Evolutionary conservation across 176 grass and related monocot genomes (phyloP).

Genomic region (Oryza glaberrima): DNA sequence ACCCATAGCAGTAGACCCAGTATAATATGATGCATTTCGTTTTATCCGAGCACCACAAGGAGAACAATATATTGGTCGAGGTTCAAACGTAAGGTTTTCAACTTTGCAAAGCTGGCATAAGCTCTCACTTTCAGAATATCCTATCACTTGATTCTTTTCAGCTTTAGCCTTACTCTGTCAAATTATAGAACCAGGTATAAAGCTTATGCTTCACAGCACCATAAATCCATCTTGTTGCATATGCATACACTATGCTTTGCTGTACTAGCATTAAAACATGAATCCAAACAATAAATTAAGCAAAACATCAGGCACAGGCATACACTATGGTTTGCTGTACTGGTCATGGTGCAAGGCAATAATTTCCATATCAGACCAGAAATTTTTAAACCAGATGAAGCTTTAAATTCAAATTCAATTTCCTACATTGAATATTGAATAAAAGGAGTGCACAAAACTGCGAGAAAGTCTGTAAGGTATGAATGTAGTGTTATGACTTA

Average conservation of each 20-base stretch:
- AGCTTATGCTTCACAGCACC: constrained; percentile 36
- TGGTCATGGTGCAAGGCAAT: constrained; percentile 6
- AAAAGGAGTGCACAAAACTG: background rate
- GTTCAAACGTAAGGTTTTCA: constrained; percentile 78
- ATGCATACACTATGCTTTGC: constrained; percentile 26
- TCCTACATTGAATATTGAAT: background rate
- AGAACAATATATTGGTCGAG: constrained; percentile 85
- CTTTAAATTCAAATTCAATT: constrained; percentile 15
- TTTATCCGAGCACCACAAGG: constrained; percentile 89
- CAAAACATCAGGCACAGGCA: background rate
- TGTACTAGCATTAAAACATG: constrained; percentile 19
- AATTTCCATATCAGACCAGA: background rate
- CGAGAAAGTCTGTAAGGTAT: too few relatives aligned
- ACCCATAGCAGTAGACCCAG: constrained; percentile 48
- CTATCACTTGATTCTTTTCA: constrained; percentile 81
- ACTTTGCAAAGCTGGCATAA: constrained; percentile 88
- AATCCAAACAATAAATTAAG: constrained; percentile 25
- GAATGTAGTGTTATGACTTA: constrained; percentile 3
- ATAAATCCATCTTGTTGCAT: constrained; percentile 24
- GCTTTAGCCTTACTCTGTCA: constrained; percentile 89
- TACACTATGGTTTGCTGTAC: too few relatives aligned
- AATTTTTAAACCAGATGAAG: constrained; percentile 22
- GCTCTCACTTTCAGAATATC: constrained; percentile 60
- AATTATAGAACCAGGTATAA: constrained; percentile 36
- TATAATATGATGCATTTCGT: constrained; percentile 77